A percentile compares a stretch with the other conserved stretches of the same genome.
These are phyloP conservation scores for Hypsizygus marmoreus DNA, from an alignment of 768 basidiomycete genomes.

Conservation along the genomic window DNA sequence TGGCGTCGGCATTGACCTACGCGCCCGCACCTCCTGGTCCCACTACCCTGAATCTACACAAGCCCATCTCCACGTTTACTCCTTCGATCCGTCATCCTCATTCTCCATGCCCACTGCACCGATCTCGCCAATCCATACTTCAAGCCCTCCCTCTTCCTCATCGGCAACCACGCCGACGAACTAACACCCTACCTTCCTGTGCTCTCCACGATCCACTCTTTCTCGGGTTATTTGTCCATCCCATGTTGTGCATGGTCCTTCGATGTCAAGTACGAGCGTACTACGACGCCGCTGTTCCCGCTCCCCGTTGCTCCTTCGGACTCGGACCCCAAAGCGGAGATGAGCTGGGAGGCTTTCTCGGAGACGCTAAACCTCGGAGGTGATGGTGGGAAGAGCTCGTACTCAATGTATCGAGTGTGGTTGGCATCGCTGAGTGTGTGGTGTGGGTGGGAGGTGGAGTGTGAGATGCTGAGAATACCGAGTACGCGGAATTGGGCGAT, in stretches of 20 bases:
- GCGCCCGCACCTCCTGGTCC: constrained; percentile 82
- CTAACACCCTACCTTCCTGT: constrained; percentile 94
- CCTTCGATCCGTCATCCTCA: constrained; percentile 62
- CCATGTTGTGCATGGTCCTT: constrained; percentile 92
- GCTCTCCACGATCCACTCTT: constrained; percentile 60
- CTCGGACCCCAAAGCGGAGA: too few species aligned
- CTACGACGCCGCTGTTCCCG: constrained; percentile 35
- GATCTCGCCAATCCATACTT: constrained; percentile 26
- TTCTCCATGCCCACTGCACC: constrained; percentile 2
- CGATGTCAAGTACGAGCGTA: constrained; percentile 64
- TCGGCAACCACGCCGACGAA: constrained; percentile 97
- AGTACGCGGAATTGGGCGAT: constrained; percentile 94
- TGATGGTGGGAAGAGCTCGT: constrained; percentile 66
- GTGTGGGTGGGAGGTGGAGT: constrained; percentile 88
- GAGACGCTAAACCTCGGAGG: constrained; percentile 61
- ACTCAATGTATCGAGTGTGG: constrained; percentile 87
- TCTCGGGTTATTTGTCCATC: constrained; percentile 76
- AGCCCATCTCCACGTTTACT: constrained; percentile 59
- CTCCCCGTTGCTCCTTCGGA: constrained; percentile 24
- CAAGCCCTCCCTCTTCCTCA: constrained; percentile 64
- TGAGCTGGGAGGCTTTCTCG: too few species aligned
- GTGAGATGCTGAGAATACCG: constrained; percentile 85
- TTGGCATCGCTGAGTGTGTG: constrained; percentile 68
- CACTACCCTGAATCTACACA: constrained; percentile 71
- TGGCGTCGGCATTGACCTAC: constrained; percentile 85